Evolutionary conservation across 2,329 filamentous ascomycete genomes (phyloP).

Genomic region (Cladobotryum mycophilum): DNA sequence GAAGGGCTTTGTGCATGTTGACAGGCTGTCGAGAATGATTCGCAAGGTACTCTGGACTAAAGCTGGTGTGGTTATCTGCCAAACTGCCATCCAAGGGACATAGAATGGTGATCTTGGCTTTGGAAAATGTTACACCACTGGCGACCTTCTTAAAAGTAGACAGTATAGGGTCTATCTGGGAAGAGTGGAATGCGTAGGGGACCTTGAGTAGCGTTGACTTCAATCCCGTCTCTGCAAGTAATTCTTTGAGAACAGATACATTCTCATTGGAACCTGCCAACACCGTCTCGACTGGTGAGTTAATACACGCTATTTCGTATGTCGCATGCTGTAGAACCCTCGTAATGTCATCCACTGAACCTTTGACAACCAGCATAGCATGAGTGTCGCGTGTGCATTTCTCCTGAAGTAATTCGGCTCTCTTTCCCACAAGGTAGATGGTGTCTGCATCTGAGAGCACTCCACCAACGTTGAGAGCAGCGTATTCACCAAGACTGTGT

Average conservation of each 20-base stretch:
- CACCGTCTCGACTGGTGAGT: constrained; percentile 67
- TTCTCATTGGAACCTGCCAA: constrained; percentile 31
- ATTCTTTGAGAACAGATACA: background rate
- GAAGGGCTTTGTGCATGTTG: background rate
- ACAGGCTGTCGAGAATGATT: background rate
- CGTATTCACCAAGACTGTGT: constrained; percentile 40
- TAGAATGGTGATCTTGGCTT: constrained; percentile 50
- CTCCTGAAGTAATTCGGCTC: constrained; percentile 59
- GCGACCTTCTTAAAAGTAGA: constrained; percentile 50
- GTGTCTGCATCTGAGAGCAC: constrained; percentile 66
- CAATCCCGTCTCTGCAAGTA: constrained; percentile 31
- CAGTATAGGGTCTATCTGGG: constrained; percentile 48
- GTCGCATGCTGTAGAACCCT: constrained; percentile 29
- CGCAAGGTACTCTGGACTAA: background rate
- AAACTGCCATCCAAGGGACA: constrained; percentile 53
- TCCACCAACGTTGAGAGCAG: constrained; percentile 58
- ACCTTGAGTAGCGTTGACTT: constrained; percentile 36
- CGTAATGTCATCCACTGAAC: background rate
- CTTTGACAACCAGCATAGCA: constrained; percentile 47
- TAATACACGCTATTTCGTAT: constrained; percentile 63
- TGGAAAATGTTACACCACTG: constrained; percentile 29
- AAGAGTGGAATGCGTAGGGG: constrained; percentile 49
- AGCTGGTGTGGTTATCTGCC: constrained; percentile 39
- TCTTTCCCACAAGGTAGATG: constrained; percentile 63
- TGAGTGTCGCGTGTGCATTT: constrained; percentile 63